Evolutionary conservation across 169 alveolate species (phyloP).

Genomic region (Plasmodium malariae): DNA sequence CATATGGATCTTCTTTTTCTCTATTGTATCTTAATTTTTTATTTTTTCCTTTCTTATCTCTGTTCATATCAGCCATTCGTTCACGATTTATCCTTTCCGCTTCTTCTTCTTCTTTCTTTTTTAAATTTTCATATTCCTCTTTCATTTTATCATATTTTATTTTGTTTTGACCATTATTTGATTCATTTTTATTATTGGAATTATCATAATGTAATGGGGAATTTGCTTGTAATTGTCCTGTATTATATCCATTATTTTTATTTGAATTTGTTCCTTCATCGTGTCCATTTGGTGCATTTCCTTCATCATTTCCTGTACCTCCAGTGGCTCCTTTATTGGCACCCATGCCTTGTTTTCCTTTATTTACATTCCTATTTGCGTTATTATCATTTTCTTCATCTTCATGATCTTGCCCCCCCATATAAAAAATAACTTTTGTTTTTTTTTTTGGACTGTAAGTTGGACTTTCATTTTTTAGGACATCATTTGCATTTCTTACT

Average conservation of each 20-base stretch:
- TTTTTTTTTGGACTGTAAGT: slow-evolving; percentile 32
- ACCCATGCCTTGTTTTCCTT: neutral
- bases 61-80: slow-evolving; percentile 45
- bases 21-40: slow-evolving; percentile 1
- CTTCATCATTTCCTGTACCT: neutral
- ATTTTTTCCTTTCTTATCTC: slow-evolving; percentile 7
- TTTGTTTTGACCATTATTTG: slow-evolving; percentile 20
- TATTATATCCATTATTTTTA: slow-evolving; percentile 17
- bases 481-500: slow-evolving; percentile 8
- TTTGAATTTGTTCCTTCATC: slow-evolving; percentile 37
- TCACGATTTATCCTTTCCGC: slow-evolving; percentile 39
- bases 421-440: slow-evolving; percentile 65
- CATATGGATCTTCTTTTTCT: neutral
- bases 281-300: slow-evolving; percentile 20
- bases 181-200: slow-evolving; percentile 2
- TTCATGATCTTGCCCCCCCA: slow-evolving; percentile 28
- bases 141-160: slow-evolving; percentile 32
- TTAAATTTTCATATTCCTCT: slow-evolving; percentile 45
- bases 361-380: slow-evolving; percentile 6
- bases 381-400: neutral
- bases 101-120: slow-evolving; percentile 52
- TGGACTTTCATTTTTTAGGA: slow-evolving; percentile 36
- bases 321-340: neutral
- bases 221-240: slow-evolving; percentile 14
- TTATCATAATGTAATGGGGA: slow-evolving; percentile 14